A percentile compares a stretch with the other conserved stretches of the same genome.
These are phyloP conservation scores for Nemania bipapillata DNA, from an alignment of 2,329 filamentous ascomycete genomes.

Conservation along the genomic window DNA sequence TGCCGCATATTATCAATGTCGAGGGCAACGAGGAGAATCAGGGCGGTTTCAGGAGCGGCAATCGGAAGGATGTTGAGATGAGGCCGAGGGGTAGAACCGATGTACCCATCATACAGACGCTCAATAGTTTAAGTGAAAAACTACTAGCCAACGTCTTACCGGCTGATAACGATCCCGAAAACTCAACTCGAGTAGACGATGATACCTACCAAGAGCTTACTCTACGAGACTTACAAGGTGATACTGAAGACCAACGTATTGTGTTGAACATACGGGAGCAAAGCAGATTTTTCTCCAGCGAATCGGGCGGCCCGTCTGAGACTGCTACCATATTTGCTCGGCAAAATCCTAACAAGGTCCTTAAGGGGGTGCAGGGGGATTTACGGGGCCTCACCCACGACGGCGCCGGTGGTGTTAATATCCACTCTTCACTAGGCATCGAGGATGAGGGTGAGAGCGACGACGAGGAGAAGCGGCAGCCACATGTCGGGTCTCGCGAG, in stretches of 20 bases:
- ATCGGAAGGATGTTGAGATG: conserved; percentile 91
- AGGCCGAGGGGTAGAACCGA: conserved; percentile 75
- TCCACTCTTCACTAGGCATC: conserved; percentile 73
- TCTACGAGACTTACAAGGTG: conserved; percentile 81
- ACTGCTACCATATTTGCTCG: conserved; percentile 69
- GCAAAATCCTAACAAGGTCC: conserved; percentile 75
- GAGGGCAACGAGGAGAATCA: conserved; percentile 96
- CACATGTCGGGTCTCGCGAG: conserved; percentile 75
- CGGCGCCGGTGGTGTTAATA: conserved; percentile 64
- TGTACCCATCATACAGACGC: conserved; percentile 85
- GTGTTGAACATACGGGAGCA: conserved; percentile 90
- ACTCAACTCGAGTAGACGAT: conserved; percentile 73
- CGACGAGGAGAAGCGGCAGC: conserved; percentile 65
- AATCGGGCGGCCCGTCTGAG: conserved; percentile 60
- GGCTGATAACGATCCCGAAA: conserved; percentile 74
- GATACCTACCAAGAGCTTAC: conserved; percentile 78
- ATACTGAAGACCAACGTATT: conserved; percentile 79
- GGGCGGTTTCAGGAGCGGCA: conserved; percentile 82
- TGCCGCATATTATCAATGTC: conserved; percentile 90
- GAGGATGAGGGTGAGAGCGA: conserved; percentile 76
- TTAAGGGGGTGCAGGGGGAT: conserved; percentile 72
- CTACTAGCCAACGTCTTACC: conserved; percentile 89
- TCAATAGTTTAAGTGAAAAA: conserved; percentile 92
- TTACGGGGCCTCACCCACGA: conserved; percentile 64
- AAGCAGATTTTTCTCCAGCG: conserved; percentile 78